Evolutionary conservation across 257 asterid genomes (phyloP), one percentile per base, ranked within the genome.

Genomic region (Lantana camara): DNA sequence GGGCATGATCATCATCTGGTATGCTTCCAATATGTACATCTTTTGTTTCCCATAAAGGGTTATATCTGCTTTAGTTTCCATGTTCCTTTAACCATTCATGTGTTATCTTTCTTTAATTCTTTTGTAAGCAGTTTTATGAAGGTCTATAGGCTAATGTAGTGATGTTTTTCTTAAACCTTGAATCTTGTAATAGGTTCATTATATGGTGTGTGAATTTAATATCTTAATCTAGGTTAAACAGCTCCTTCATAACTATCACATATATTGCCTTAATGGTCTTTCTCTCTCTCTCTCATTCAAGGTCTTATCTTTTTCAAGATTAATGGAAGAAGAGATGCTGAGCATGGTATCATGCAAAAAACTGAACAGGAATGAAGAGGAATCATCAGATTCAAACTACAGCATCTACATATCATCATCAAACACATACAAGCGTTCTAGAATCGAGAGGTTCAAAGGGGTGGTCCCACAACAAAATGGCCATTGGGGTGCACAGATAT

Each of bases 401-500:
- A 63, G 71, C 63, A 57, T 69, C 22, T 17, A 71, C 45, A 23
- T 35, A 8, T 3, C 15, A 15, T 15, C 50, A n/a, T 12, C 64
- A 23, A 63, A 46, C 0, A 34, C 52, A 10, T 24, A 16, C 15
- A 81, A 78, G 61, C 72, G 78, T 0, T 19, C 66, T 2, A 66
- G 75, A 48, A 7, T 45, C 15, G 81, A 78, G 8, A 67, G 82
- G 41, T 93, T 79, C 80, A 90, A 93, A 67, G 96, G 97, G 0
- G 96, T 90, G 0, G 88, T 93, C 13, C 70, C 80, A 0, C 97
- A 85, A 30, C 85, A 66, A 3, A 85, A 86, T 17, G 97, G 96
- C 0, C 93, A 87, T 40, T 93, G 96, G 94, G 97, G 96, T 0
- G 97, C 97, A 0, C 96, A 90, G 20, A 87, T 93, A 9, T 90